These are phyloP conservation scores for Echeveria elegans DNA, from an alignment of 164 flowering plant genomes.

Conservation along the genomic window DNA sequence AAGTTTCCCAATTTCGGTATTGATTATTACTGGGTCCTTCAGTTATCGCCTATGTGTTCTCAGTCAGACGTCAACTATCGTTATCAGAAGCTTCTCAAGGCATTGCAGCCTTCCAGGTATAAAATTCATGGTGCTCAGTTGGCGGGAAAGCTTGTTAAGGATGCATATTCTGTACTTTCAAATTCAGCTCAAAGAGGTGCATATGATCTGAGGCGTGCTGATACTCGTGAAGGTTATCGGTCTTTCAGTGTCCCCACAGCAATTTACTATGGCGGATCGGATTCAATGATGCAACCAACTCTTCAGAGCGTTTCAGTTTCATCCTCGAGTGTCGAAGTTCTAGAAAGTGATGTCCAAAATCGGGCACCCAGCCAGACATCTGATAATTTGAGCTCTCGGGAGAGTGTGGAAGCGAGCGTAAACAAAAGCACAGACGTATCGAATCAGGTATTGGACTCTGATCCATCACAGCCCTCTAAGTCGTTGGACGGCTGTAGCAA, in stretches of 20 bases:
- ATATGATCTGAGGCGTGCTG: conserved; percentile 25
- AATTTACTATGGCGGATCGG: background rate
- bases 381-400: conserved; percentile 3
- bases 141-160: conserved; percentile 24
- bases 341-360: background rate
- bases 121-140: conserved; percentile 31
- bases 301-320: conserved; percentile 13
- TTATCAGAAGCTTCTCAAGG: conserved; percentile 19
- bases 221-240: conserved; percentile 15
- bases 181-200: conserved; percentile 18
- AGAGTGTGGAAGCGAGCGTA: background rate
- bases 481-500: background rate
- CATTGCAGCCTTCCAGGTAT: conserved; percentile 27
- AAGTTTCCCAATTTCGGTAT: conserved; percentile 18
- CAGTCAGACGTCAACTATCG: conserved; percentile 15
- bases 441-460: background rate
- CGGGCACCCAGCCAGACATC: conserved; percentile 5
- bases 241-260: conserved; percentile 7
- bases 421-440: conserved; percentile 4
- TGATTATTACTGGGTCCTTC: conserved; percentile 47
- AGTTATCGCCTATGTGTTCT: conserved; percentile 18
- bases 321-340: conserved; percentile 1
- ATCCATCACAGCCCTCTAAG: conserved; percentile 5
- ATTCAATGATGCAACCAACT: background rate
- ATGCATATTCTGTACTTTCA: conserved; percentile 32